Conservation (phyloP, 495 filamentous ascomycete species). For the Lasiosphaeria ovina region DNA sequence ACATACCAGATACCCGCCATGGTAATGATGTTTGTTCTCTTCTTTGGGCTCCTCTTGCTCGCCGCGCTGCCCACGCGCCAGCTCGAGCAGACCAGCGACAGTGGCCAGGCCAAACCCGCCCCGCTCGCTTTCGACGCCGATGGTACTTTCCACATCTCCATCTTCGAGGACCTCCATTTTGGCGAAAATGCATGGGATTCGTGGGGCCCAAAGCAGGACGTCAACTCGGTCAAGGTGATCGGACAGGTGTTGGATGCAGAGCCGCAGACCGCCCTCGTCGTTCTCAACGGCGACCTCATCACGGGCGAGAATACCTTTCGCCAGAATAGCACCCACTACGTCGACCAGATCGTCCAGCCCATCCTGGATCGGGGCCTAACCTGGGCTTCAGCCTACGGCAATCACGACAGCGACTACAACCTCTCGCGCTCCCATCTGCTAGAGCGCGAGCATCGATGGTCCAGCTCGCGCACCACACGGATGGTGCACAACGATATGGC, state of each 20-base stretch:
- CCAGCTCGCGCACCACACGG: slow-evolving; percentile 54
- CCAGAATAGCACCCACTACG: slow-evolving; percentile 56
- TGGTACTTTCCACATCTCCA: slow-evolving; percentile 49
- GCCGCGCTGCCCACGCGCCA: background rate
- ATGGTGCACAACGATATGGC: slow-evolving; percentile 39
- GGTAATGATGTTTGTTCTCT: background rate
- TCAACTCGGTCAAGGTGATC: slow-evolving; percentile 58
- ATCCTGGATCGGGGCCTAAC: slow-evolving; percentile 49
- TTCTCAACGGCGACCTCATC: slow-evolving; percentile 74
- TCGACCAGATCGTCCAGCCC: slow-evolving; percentile 60
- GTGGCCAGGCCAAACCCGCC: background rate
- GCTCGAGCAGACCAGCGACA: background rate
- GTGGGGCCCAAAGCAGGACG: slow-evolving; percentile 61
- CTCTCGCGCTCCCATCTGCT: slow-evolving; percentile 55
- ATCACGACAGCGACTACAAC: slow-evolving; percentile 67
- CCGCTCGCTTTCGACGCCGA: slow-evolving; percentile 40
- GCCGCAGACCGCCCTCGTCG: slow-evolving; percentile 52
- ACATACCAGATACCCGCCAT: background rate
- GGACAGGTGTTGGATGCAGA: slow-evolving; percentile 59
- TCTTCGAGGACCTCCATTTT: slow-evolving; percentile 70
- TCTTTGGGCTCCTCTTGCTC: background rate
- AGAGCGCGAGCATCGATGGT: slow-evolving; percentile 51
- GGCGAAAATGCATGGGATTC: slow-evolving; percentile 58
- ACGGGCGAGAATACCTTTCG: slow-evolving; percentile 63
- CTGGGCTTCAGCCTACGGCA: slow-evolving; percentile 74